Evolutionary conservation across 2,329 filamentous ascomycete species (phyloP).

Genomic region (Purpureocillium lavendulum): DNA sequence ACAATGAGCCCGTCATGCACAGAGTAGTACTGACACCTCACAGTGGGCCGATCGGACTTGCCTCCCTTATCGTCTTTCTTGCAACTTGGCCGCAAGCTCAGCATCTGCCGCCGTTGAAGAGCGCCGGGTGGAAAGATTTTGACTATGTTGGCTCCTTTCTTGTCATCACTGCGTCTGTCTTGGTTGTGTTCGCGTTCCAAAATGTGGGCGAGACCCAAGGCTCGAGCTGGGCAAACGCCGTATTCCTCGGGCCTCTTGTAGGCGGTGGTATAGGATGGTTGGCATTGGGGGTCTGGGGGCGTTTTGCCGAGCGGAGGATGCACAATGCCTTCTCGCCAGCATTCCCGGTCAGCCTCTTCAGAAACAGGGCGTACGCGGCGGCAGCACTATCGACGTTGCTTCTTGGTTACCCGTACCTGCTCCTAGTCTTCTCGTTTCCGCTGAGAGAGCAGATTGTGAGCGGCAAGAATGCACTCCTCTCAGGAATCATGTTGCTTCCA

Average conservation of each 20-base stretch:
- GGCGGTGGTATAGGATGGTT: conserved; percentile 19
- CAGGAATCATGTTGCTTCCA: conserved; percentile 43
- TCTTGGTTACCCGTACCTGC: conserved; percentile 40
- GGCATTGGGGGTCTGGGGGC: conserved; percentile 19
- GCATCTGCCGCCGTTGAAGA: conserved; percentile 27
- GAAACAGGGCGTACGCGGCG: conserved; percentile 35
- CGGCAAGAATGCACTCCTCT: conserved; percentile 32
- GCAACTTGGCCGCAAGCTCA: conserved; percentile 39
- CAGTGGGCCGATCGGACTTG: conserved; percentile 41
- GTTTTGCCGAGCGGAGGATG: conserved; percentile 14
- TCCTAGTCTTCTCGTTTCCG: conserved; percentile 40
- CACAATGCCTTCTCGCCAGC: conserved; percentile 25
- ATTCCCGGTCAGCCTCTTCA: conserved; percentile 39
- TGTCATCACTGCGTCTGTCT: conserved; percentile 41
- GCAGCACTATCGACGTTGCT: conserved; percentile 36
- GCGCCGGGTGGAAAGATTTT: conserved; percentile 37
- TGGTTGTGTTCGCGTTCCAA: conserved; percentile 52
- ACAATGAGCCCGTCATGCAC: too few species aligned
- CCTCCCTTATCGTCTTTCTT: conserved; percentile 38
- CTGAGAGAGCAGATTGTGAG: conserved; percentile 42
- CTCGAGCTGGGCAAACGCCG: conserved; percentile 32
- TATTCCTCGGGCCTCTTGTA: conserved; percentile 22
- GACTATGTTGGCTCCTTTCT: conserved; percentile 47
- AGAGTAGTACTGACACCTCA: not conserved
- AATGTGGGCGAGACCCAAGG: conserved; percentile 28